phyloP scores from a whole-genome alignment of 2,329 filamentous ascomycete species.

The Hyphodiscus sp. region DNA sequence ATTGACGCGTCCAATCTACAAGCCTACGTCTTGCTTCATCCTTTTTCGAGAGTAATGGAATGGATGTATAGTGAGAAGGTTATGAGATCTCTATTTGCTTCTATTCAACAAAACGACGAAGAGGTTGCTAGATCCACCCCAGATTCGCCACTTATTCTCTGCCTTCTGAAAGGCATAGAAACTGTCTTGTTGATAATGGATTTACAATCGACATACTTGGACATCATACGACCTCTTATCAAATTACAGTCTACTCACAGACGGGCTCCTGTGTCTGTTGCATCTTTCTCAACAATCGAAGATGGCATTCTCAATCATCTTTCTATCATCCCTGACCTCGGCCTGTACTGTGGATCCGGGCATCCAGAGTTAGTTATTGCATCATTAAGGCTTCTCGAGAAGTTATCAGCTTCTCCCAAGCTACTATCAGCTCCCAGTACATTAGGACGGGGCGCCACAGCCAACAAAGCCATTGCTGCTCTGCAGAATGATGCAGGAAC shows the following conservation, averaged over 20 bases:
- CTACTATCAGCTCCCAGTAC: slow-evolving; percentile 20
- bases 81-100: slow-evolving; percentile 68
- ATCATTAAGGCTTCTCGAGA: slow-evolving; percentile 77
- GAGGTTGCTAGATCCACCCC: slow-evolving; percentile 66
- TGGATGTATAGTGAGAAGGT: slow-evolving; percentile 96
- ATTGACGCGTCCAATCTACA: slow-evolving; percentile 70
- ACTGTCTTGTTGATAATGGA: slow-evolving; percentile 78
- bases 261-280: slow-evolving; percentile 59
- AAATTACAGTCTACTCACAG: slow-evolving; percentile 57
- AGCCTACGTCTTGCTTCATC: slow-evolving; percentile 79
- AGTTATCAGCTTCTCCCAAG: slow-evolving; percentile 75
- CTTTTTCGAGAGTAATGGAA: slow-evolving; percentile 92
- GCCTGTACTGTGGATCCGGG: slow-evolving; percentile 78
- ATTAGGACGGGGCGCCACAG: slow-evolving; percentile 36
- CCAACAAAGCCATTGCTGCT: slow-evolving; percentile 83
- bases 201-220: slow-evolving; percentile 83
- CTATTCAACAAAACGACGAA: slow-evolving; percentile 68
- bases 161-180: slow-evolving; percentile 73
- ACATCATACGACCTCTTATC: slow-evolving; percentile 76
- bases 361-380: slow-evolving; percentile 74
- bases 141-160: slow-evolving; percentile 75
- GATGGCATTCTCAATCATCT: slow-evolving; percentile 83
- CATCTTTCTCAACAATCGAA: slow-evolving; percentile 81
- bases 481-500: slow-evolving; percentile 75
- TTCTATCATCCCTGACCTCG: slow-evolving; percentile 71